Conservation (phyloP, 371 early-diverging fungal species). For the Dinochytrium kinnereticum region DNA sequence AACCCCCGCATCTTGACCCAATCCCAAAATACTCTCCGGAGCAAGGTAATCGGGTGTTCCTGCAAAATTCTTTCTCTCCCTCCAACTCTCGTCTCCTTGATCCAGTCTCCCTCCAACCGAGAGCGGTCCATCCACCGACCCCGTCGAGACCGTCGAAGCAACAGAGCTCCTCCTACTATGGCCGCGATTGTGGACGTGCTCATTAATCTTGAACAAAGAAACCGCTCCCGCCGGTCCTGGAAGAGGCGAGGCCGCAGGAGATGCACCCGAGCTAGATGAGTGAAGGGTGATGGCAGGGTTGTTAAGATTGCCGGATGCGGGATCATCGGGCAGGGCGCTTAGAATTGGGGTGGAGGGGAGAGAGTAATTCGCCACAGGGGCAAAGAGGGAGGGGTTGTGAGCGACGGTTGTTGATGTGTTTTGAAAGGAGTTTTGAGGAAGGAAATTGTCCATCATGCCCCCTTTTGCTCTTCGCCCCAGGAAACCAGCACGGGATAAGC, state of each 20-base stretch:
- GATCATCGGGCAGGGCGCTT: slow-evolving; percentile 40
- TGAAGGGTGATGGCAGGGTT: background rate
- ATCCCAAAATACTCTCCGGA: slow-evolving; percentile 89
- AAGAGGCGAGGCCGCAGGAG: background rate
- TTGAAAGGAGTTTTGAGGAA: slow-evolving; percentile 14
- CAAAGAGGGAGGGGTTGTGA: background rate
- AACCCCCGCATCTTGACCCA: slow-evolving; percentile 83
- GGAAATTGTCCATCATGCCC: slow-evolving; percentile 33
- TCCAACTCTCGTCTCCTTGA: slow-evolving; percentile 29
- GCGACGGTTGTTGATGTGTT: background rate
- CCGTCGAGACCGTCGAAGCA: slow-evolving; percentile 35
- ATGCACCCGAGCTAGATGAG: slow-evolving; percentile 13
- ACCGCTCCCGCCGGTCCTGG: background rate
- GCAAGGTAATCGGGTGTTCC: slow-evolving; percentile 99
- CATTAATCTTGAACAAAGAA: background rate
- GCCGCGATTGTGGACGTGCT: background rate
- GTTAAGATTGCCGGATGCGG: slow-evolving; percentile 48
- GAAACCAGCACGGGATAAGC: slow-evolving; percentile 86
- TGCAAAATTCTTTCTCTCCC: slow-evolving; percentile 58
- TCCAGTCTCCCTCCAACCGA: slow-evolving; percentile 32
- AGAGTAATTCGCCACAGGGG: background rate
- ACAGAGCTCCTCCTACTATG: slow-evolving; percentile 47
- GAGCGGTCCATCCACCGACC: slow-evolving; percentile 25
- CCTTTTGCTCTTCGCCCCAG: slow-evolving; percentile 77
- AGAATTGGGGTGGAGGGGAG: slow-evolving; percentile 12